Evolutionary conservation across 1,139 yeast species (phyloP).

Genomic region (Kodamaea plutei): DNA sequence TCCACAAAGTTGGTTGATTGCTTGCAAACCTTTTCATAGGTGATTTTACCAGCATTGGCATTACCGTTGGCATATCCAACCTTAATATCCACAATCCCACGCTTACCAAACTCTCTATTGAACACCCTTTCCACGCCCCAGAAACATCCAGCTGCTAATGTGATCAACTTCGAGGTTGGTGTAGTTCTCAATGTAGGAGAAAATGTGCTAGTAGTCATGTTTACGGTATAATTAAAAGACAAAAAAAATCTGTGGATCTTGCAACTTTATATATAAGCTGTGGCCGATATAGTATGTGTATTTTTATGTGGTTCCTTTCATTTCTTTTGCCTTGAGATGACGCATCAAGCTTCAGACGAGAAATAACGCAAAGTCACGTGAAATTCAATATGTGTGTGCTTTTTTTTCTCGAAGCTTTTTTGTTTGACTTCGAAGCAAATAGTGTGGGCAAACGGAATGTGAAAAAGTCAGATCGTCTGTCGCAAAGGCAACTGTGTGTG

Average conservation of each 20-base stretch:
- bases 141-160: conserved; percentile 83
- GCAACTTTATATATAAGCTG: not conserved
- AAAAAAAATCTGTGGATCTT: conserved; percentile 6
- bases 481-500: too few relatives aligned
- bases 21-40: conserved; percentile 71
- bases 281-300: not conserved
- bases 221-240: not conserved
- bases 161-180: conserved; percentile 45
- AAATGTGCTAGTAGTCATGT: conserved; percentile 18
- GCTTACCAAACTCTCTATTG: conserved; percentile 57
- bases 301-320: conserved; percentile 1
- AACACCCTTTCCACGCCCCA: conserved; percentile 94
- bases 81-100: conserved; percentile 67
- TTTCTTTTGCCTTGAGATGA: not conserved
- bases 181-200: conserved; percentile 38
- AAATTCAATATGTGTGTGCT: too few relatives aligned
- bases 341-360: conserved; percentile 1
- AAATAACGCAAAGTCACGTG: conserved; percentile 9
- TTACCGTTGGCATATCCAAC: conserved; percentile 92
- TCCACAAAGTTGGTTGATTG: conserved; percentile 75
- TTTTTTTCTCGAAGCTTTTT: too few relatives aligned
- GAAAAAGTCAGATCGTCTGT: too few relatives aligned
- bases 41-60: conserved; percentile 45
- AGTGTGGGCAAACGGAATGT: too few relatives aligned
- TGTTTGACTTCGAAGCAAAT: too few relatives aligned